Evolutionary conservation across 345 rosid species (phyloP).

Genomic region (Dovyalis caffra): DNA sequence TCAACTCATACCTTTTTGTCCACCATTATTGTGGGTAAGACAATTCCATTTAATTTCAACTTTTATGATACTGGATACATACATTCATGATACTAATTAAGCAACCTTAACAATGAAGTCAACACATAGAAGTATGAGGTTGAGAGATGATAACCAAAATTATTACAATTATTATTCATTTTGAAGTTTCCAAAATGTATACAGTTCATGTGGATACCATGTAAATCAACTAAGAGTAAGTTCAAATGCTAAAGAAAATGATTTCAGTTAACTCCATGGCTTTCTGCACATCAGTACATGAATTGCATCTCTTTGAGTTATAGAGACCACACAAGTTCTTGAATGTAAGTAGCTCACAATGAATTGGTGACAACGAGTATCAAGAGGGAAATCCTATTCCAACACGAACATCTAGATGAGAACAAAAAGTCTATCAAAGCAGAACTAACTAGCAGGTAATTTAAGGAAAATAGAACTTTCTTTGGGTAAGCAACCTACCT

Average conservation of each 20-base stretch:
- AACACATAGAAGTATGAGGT: too few species aligned
- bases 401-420: not conserved
- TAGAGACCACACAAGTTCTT: not conserved
- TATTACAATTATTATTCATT: too few species aligned
- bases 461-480: not conserved
- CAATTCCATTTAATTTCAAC: too few species aligned
- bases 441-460: not conserved
- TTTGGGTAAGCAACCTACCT: constrained; percentile 41
- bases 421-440: not conserved
- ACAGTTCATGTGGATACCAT: too few species aligned
- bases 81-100: too few species aligned
- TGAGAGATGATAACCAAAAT: too few species aligned
- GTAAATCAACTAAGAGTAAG: not conserved
- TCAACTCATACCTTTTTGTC: too few species aligned
- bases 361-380: not conserved
- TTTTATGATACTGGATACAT: too few species aligned
- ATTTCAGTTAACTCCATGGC: not conserved
- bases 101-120: too few species aligned
- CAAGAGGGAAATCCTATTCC: not conserved
- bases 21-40: too few species aligned
- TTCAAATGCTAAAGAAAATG: not conserved
- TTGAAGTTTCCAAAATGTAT: too few species aligned
- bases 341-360: not conserved
- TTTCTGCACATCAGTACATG: not conserved
- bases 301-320: not conserved